Percentiles rank a stretch among this genome's conserved stretches.
These are phyloP conservation scores for Coemansia erecta DNA, from an alignment of 192 early-diverging fungal genomes.

Conservation along the genomic window DNA sequence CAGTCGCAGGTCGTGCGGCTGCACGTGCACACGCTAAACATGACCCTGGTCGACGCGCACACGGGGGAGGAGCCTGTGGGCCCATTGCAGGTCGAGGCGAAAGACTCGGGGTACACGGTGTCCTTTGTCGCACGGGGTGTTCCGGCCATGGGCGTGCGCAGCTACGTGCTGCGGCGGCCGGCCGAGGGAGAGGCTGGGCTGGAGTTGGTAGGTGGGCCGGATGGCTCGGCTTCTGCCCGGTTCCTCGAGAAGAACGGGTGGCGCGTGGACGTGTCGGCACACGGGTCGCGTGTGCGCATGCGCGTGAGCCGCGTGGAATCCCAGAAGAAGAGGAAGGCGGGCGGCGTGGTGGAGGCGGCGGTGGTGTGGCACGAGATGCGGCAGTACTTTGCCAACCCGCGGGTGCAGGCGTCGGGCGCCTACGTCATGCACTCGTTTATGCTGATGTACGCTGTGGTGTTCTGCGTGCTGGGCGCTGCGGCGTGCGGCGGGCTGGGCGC, in stretches of 20 bases:
- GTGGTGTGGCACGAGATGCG: slow-evolving; percentile 34
- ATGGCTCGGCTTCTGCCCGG: too few relatives aligned
- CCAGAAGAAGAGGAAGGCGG: too few relatives aligned
- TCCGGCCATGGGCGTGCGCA: slow-evolving; percentile 23
- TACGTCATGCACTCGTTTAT: slow-evolving; percentile 53
- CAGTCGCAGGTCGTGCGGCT: slow-evolving; percentile 39
- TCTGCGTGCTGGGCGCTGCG: slow-evolving; percentile 27
- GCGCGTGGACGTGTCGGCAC: slow-evolving; percentile 12
- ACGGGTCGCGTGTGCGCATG: not conserved
- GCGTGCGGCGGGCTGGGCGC: slow-evolving; percentile 15
- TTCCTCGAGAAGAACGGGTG: slow-evolving; percentile 14
- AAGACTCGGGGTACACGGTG: slow-evolving; percentile 7
- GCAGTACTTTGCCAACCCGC: slow-evolving; percentile 44
- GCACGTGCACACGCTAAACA: slow-evolving; percentile 11
- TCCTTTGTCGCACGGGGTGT: slow-evolving; percentile 34
- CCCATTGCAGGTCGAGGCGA: not conserved
- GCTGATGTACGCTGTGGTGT: slow-evolving; percentile 41
- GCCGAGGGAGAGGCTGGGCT: too few relatives aligned
- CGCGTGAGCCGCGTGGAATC: slow-evolving; percentile 25
- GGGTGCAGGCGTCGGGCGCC: slow-evolving; percentile 43
- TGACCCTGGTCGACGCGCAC: slow-evolving; percentile 17
- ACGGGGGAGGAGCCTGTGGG: not conserved
- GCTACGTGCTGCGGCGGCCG: slow-evolving; percentile 9
- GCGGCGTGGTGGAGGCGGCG: too few relatives aligned
- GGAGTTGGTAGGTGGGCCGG: too few relatives aligned